Conservation (phyloP, 176 grass and related monocot genomes). For the Rhynchospora tenuis region DNA sequence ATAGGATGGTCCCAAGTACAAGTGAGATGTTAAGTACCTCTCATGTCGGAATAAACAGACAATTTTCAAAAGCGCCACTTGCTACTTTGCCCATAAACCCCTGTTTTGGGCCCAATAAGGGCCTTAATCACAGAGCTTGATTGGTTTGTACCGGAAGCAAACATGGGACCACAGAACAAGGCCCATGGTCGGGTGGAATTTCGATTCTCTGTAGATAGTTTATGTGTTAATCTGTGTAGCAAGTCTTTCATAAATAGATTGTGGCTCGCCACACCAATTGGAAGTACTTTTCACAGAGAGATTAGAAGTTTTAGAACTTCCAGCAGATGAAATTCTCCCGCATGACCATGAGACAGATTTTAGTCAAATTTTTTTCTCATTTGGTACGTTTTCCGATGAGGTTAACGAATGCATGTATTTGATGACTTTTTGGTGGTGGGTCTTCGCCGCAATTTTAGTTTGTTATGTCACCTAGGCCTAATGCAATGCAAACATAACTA, state of each 20-base stretch:
- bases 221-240: neutral
- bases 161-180: constrained; percentile 15
- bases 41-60: constrained; percentile 25
- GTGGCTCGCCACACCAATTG: neutral
- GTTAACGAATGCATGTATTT: neutral
- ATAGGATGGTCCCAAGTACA: constrained; percentile 14
- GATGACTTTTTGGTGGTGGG: neutral
- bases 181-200: neutral
- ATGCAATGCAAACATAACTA: neutral
- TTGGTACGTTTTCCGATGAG: neutral
- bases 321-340: neutral
- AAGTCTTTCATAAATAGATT: neutral
- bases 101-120: constrained; percentile 18
- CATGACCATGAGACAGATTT: neutral
- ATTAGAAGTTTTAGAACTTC: neutral
- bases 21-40: constrained; percentile 26
- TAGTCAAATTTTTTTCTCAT: neutral
- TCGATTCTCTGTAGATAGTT: neutral
- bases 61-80: constrained; percentile 13
- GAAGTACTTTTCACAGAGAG: neutral
- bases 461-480: constrained; percentile 5
- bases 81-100: constrained; percentile 18
- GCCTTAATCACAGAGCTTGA: constrained; percentile 14
- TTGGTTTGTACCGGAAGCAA: neutral
- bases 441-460: constrained; percentile 18